A percentile compares a stretch with the other conserved stretches of the same genome.
These are phyloP conservation scores for Didymella glomerata DNA, from an alignment of 2,329 filamentous ascomycete genomes.

Conservation along the genomic window DNA sequence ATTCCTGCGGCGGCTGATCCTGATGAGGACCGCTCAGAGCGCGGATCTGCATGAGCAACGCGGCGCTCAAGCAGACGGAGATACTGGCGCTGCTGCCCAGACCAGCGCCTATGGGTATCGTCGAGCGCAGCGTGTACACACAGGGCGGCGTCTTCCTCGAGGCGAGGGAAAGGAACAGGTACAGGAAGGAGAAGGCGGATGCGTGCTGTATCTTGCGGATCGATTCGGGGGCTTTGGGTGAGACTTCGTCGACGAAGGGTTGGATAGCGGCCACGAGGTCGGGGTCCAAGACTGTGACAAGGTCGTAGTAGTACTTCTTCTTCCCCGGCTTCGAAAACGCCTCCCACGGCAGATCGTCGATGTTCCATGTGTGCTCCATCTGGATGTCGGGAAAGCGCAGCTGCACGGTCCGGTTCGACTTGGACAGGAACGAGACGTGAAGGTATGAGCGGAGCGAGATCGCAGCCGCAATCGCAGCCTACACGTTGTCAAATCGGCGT, in stretches of 20 bases:
- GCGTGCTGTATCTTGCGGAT: conserved; percentile 83
- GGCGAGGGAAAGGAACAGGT: conserved; percentile 88
- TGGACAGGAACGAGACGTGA: conserved; percentile 91
- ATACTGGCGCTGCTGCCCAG: conserved; percentile 95
- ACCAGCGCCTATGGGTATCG: conserved; percentile 90
- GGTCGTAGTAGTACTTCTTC: conserved; percentile 94
- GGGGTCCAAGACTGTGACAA: conserved; percentile 78
- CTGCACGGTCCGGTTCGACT: conserved; percentile 86
- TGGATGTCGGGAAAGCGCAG: conserved; percentile 91
- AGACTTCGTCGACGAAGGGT: conserved; percentile 78
- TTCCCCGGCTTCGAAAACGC: conserved; percentile 80
- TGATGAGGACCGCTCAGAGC: conserved; percentile 89
- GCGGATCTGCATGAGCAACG: conserved; percentile 85
- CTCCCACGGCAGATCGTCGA: conserved; percentile 88
- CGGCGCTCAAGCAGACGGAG: conserved; percentile 84
- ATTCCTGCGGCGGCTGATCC: conserved; percentile 87
- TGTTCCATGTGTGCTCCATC: conserved; percentile 91
- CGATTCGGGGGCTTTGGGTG: conserved; percentile 69
- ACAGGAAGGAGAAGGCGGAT: conserved; percentile 87
- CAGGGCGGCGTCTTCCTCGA: conserved; percentile 80
- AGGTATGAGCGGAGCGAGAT: conserved; percentile 97
- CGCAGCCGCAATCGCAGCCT: conserved; percentile 92
- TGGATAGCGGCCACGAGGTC: conserved; percentile 83
- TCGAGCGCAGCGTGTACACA: conserved; percentile 90
- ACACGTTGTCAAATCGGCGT: conserved; percentile 26